Base-by-base conservation (phyloP, 2,329 filamentous ascomycete species). In the Penicillium sp. region DNA sequence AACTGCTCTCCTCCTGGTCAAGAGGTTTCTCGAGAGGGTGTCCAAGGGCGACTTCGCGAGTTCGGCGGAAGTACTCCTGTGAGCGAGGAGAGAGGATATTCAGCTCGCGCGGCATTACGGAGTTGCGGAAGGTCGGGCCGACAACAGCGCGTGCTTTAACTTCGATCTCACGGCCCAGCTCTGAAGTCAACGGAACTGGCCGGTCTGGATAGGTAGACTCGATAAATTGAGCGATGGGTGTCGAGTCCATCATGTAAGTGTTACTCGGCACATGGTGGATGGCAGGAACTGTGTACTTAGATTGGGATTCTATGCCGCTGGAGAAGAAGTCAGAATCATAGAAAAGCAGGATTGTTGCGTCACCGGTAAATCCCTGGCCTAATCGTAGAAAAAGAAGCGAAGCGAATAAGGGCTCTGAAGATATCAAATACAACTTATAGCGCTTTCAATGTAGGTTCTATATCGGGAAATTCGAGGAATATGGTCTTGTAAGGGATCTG, bases 391-490 rank as follows among this genome's bases (percentile, higher is more conserved):
- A 10, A 19, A 45, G 7, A 45, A 24, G 9, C 2, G 42, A 10
- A 26, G 19, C 22, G 13, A 30, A 26, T 50, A 1, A 3, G 13
- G 7, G 38, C 6, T 7, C 12, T 0, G 17, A 22, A 17, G n/a
- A 40, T 53, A 55, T 9, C 47, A 15, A 26, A 59, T 49, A 53
- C 58, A 57, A 72, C 76, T 72, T 53, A 81, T 78, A 80, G 70
- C 30, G 53, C 71, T 71, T 78, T 76, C n/a, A 81, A 65, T 2
- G 77, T 79, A 2, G 76, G 73, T 62, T 79, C 77, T 63, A 81
- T 81, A 51, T 81, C 79, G 1, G 75, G 76, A 58, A 81, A 80
- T 59, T 80, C 78, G 30, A 81, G 73, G 56, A 80, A 81, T 58
- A 79, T 53, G 8, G 78, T 80, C 44, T 54, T 72, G 66, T 80